Evolutionary conservation across 257 asterid genomes (phyloP).

Genomic region (Capsicum pubescens): DNA sequence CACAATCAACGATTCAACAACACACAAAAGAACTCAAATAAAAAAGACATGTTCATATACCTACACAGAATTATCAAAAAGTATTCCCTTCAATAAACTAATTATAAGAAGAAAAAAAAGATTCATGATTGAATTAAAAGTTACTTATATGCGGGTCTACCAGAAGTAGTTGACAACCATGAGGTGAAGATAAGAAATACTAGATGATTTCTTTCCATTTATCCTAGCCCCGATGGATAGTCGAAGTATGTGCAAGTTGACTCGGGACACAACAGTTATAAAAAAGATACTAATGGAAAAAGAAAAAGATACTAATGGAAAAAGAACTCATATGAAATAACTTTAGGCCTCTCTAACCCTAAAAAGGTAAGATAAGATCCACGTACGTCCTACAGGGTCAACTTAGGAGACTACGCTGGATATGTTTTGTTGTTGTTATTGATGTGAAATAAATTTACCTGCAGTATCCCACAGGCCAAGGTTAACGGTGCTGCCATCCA

Average conservation of each 20-base stretch:
- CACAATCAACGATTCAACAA: not conserved
- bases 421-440: not conserved
- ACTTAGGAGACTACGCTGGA: not conserved
- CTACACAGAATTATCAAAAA: not conserved
- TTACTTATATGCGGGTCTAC: too few relatives aligned
- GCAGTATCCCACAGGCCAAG: constrained; percentile 96
- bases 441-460: constrained; percentile 43
- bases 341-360: not conserved
- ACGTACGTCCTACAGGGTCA: not conserved
- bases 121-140: not conserved
- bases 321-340: not conserved
- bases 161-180: too few relatives aligned
- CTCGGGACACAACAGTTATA: not conserved
- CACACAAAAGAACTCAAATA: not conserved
- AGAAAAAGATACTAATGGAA: not conserved
- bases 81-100: not conserved
- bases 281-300: not conserved
- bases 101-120: not conserved
- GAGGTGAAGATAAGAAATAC: not conserved
- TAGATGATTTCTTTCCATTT: not conserved
- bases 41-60: not conserved
- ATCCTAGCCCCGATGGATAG: not conserved
- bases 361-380: not conserved
- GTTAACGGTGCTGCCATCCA: constrained; percentile 84
- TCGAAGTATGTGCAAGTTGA: not conserved